phyloP scores from a whole-genome alignment of 352 stramenopile genomes.

The Pythium dissotocum region DNA sequence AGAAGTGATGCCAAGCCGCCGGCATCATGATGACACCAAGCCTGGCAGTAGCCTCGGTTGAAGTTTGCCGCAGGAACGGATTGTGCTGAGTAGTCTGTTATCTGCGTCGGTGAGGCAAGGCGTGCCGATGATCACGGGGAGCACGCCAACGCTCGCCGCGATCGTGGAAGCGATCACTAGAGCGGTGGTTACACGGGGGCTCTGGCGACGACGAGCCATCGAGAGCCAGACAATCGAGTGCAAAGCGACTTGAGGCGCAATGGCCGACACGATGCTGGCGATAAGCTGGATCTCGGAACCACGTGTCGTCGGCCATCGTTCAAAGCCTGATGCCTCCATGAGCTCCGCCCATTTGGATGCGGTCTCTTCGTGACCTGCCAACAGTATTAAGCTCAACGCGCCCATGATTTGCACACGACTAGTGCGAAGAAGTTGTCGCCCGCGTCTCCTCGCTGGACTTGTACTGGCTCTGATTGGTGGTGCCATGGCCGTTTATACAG shows the following conservation, averaged over 20 bases:
- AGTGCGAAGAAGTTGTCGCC: no score
- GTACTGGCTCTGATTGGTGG: no score
- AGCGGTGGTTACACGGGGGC: not conserved
- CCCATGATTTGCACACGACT: no score
- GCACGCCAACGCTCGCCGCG: not conserved
- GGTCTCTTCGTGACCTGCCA: no score
- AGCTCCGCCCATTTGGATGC: not conserved
- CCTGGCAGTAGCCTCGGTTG: not conserved
- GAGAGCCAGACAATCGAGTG: not conserved
- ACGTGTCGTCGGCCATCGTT: not conserved
- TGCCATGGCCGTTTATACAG: no score
- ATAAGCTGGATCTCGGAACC: not conserved
- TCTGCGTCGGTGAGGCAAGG: no score
- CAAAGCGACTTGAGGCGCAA: not conserved
- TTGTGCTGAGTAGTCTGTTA: not conserved
- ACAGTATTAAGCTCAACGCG: no score
- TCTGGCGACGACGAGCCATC: not conserved
- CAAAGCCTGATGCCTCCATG: not conserved
- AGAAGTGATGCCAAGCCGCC: not conserved
- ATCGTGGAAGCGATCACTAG: not conserved
- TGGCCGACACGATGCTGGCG: not conserved
- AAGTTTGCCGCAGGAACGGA: not conserved
- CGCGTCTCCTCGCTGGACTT: no score
- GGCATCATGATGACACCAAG: not conserved
- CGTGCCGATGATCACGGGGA: not conserved